phyloP scores from a whole-genome alignment of 1,139 yeast genomes.

The Pichia terricola region DNA sequence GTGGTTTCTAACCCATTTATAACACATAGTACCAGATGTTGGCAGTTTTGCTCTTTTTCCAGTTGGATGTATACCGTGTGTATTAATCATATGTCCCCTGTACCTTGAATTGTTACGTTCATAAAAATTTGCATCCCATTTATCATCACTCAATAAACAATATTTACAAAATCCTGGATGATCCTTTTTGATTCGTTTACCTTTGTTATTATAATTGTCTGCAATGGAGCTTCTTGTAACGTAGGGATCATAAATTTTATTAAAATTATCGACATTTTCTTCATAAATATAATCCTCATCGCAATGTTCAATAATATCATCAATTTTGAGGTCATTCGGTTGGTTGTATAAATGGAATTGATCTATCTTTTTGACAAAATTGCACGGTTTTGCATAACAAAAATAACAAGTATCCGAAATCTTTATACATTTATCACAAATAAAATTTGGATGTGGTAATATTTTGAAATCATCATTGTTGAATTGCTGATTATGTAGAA shows the following conservation, averaged over 20 bases:
- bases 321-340: slow-evolving; percentile 3
- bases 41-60: slow-evolving; percentile 7
- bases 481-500: too few species aligned
- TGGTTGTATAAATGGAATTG: slow-evolving; percentile 7
- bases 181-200: slow-evolving; percentile 12
- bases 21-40: slow-evolving; percentile 5
- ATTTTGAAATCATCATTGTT: too few species aligned
- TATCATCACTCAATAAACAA: slow-evolving; percentile 5
- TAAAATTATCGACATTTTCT: slow-evolving; percentile 5
- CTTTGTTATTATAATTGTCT: slow-evolving; percentile 3
- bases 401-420: slow-evolving; percentile 9
- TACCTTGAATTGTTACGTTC: slow-evolving; percentile 14
- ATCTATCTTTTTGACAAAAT: slow-evolving; percentile 6
- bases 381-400: slow-evolving; percentile 5
- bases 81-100: slow-evolving; percentile 15
- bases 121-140: slow-evolving; percentile 11
- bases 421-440: slow-evolving; percentile 9
- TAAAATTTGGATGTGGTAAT: slow-evolving; percentile 4
- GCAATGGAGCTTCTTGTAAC: slow-evolving; percentile 9
- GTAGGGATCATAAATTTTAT: slow-evolving; percentile 6
- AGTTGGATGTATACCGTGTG: slow-evolving; percentile 14
- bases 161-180: slow-evolving; percentile 14
- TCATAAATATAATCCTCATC: slow-evolving; percentile 6
- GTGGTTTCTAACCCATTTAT: slow-evolving; percentile 11
- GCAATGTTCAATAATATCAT: slow-evolving; percentile 5